Percentiles rank a stretch among this genome's conserved stretches.
Conservation (phyloP, 2,329 filamentous ascomycete species). For the Tolypocladium album region DNA sequence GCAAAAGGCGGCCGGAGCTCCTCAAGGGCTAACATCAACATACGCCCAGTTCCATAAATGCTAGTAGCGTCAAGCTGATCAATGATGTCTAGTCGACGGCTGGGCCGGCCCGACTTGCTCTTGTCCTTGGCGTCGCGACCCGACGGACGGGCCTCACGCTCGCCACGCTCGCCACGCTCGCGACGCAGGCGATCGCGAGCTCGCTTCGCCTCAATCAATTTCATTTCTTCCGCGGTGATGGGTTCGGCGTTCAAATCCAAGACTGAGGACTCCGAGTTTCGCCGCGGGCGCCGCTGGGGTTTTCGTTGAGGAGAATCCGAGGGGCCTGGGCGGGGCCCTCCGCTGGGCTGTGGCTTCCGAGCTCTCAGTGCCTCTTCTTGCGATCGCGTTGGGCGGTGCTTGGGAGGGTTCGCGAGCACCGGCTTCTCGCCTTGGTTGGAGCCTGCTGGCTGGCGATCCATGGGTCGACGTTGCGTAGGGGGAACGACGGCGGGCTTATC, state of each 20-base stretch:
- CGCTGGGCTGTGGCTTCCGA: constrained; percentile 24
- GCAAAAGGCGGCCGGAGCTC: background rate
- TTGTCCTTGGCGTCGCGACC: constrained; percentile 25
- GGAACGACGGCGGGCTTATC: constrained; percentile 24
- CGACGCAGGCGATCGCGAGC: constrained; percentile 12
- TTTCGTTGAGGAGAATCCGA: constrained; percentile 28
- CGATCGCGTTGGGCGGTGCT: constrained; percentile 53
- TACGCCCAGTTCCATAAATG: constrained; percentile 86
- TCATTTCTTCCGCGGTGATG: constrained; percentile 42
- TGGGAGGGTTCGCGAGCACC: constrained; percentile 28
- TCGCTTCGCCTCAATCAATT: constrained; percentile 25
- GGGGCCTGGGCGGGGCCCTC: constrained; percentile 16
- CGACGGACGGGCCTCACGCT: constrained; percentile 6
- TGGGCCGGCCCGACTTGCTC: constrained; percentile 36
- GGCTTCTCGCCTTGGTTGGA: constrained; percentile 29
- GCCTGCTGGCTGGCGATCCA: constrained; percentile 10
- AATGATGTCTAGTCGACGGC: constrained; percentile 68
- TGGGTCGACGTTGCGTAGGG: constrained; percentile 25
- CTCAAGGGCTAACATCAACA: constrained; percentile 24
- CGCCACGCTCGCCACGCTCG: constrained; percentile 3
- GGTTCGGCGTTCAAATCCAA: constrained; percentile 46
- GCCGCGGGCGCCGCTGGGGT: constrained; percentile 44
- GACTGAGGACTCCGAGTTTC: constrained; percentile 73
- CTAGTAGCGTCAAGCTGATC: constrained; percentile 94
- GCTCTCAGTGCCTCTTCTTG: constrained; percentile 52